Conservation (phyloP, 2,329 filamentous ascomycete genomes). For the Huntiella bhutanensis region DNA sequence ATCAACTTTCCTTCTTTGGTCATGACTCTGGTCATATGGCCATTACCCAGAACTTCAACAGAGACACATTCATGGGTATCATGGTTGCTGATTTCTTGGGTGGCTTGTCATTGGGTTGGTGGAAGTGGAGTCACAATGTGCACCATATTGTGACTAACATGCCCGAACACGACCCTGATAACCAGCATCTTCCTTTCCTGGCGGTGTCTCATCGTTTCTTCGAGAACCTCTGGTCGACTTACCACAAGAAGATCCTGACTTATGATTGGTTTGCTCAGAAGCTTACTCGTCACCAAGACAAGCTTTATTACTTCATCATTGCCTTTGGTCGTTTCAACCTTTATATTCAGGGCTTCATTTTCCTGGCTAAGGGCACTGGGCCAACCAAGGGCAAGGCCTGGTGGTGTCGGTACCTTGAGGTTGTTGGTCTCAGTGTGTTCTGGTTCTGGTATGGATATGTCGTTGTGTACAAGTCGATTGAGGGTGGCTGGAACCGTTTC, state of each 20-base stretch:
- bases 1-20: constrained; percentile 81
- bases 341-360: constrained; percentile 64
- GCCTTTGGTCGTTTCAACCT: constrained; percentile 73
- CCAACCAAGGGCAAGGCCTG: constrained; percentile 58
- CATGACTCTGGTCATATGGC: constrained; percentile 96
- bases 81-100: constrained; percentile 78
- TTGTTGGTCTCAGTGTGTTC: constrained; percentile 59
- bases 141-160: constrained; percentile 94
- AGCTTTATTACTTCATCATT: constrained; percentile 68
- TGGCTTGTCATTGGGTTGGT: constrained; percentile 84
- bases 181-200: constrained; percentile 78
- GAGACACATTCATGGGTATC: constrained; percentile 74
- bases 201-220: constrained; percentile 71
- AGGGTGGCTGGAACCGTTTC: constrained; percentile 48
- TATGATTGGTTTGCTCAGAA: constrained; percentile 59
- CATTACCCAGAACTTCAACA: constrained; percentile 76
- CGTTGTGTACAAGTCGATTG: constrained; percentile 56
- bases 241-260: constrained; percentile 63
- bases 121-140: constrained; percentile 91
- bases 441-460: constrained; percentile 76
- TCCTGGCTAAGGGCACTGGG: constrained; percentile 49
- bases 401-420: constrained; percentile 71
- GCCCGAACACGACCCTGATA: constrained; percentile 90
- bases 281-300: constrained; percentile 55
- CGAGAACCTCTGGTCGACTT: constrained; percentile 53